A percentile compares a stretch with the other conserved stretches of the same genome.
phyloP scores from a whole-genome alignment of 176 grass and related monocot genomes.

The Triticum timopheevii region DNA sequence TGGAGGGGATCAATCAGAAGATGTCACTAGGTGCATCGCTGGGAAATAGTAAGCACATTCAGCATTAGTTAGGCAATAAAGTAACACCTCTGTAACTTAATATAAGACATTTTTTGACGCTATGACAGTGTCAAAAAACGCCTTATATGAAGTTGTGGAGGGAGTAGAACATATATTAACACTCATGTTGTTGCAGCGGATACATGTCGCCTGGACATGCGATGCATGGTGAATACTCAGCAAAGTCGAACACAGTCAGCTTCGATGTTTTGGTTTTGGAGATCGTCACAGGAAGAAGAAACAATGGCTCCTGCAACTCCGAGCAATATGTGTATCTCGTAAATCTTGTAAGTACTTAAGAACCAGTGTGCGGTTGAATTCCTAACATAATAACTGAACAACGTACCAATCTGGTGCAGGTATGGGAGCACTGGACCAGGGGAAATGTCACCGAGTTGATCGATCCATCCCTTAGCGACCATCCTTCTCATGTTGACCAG shows the following conservation, averaged over 20 bases:
- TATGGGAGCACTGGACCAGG: not conserved
- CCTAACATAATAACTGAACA: not conserved
- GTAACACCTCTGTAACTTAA: too few species aligned
- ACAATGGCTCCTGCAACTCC: not conserved
- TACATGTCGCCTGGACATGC: not conserved
- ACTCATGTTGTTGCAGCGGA: not conserved
- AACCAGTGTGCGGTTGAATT: not conserved
- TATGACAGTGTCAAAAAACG: too few species aligned
- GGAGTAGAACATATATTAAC: not conserved
- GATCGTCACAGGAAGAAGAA: not conserved
- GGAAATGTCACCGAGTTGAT: not conserved
- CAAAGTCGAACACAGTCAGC: not conserved
- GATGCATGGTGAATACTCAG: not conserved
- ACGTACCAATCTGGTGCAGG: not conserved
- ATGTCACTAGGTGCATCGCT: too few species aligned
- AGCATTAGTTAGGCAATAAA: too few species aligned
- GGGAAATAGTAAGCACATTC: too few species aligned
- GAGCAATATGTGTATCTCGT: not conserved
- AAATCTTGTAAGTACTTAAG: not conserved
- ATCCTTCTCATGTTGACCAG: not conserved
- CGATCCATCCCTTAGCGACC: not conserved
- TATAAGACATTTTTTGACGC: too few species aligned
- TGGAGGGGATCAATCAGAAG: too few species aligned
- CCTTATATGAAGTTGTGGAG: too few species aligned
- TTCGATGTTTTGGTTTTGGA: not conserved